A percentile compares a stretch with the other conserved stretches of the same genome.
Evolutionary conservation across 2,329 filamentous ascomycete species (phyloP).

Genomic region (Alternaria consortialis): DNA sequence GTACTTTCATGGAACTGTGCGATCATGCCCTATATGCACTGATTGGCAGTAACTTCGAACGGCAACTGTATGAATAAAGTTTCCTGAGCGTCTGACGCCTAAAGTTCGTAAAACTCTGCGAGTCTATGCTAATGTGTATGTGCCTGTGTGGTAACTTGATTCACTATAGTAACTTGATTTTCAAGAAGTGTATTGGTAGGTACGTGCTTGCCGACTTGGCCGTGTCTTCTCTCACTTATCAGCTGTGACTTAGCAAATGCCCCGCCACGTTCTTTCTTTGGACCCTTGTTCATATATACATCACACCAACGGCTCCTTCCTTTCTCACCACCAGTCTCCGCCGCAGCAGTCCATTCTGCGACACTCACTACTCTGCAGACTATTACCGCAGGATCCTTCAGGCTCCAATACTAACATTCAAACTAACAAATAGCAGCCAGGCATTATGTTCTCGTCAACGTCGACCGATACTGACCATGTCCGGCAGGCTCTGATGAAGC

Average conservation of each 20-base stretch:
- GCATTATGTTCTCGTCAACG: slow-evolving; percentile 13
- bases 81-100: background rate
- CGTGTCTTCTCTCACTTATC: slow-evolving; percentile 4
- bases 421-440: background rate
- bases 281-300: background rate
- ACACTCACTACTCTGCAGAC: background rate
- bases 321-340: background rate
- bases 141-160: background rate
- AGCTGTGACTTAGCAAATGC: background rate
- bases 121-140: background rate
- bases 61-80: background rate
- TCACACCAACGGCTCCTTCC: background rate
- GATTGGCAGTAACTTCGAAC: background rate
- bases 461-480: slow-evolving; percentile 2
- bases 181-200: background rate
- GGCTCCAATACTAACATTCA: background rate
- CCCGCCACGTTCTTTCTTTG: background rate
- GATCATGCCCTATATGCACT: background rate
- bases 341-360: background rate
- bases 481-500: slow-evolving; percentile 16
- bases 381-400: background rate
- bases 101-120: background rate
- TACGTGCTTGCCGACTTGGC: background rate
- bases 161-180: background rate
- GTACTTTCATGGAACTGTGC: background rate